Evolutionary conservation across 1,139 yeast species (phyloP), one percentile per base, ranked within the genome.

Genomic region (Pichia sp.): DNA sequence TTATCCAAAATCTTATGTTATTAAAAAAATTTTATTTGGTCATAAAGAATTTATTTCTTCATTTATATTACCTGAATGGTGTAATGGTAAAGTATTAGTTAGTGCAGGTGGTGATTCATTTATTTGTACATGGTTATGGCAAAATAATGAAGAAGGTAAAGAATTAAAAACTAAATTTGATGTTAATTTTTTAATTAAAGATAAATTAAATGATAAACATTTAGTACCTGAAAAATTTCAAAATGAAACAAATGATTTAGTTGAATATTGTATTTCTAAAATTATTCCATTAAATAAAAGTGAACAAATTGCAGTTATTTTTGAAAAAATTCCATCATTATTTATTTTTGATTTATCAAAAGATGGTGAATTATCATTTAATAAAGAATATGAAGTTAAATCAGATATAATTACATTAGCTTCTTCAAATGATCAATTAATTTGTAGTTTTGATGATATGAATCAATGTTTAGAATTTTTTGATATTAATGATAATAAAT

Each of bases 101-200:
- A 81, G 91, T 56, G 97, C 83, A 3, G 97, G 98, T 28, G 99
- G 98, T 50, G 98, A 91, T 58, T 78, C 77, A 44, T 77, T 62
- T 50, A 59, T 91, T n/a, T 70, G 75, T 46, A 61, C 79, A 23
- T 91, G 97, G 96, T 70, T 84, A 50, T 89, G 64, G 64, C 54
- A 56, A 38, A 41, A 45, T 3, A 42, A 47, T 9, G 41, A 35
- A 3, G 70, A 70, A 33, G 31, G 40, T 7, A 25, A 31, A 13
- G 61, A 70, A 47, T 60, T 75, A 36, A 49, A 80, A 7, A 66
- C 69, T 29, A 70, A 71, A 46, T 62, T 80, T 34, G 69, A 75
- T 32, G 64, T 84, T 31, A 64, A 74, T 35, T 66, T 68, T 0
- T 46, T 68, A n/a, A 64, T 80, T 4, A 38, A 47, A n/a, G 64